Conservation (phyloP, 176 grass and related monocot genomes). For the Triticum urartu region DNA sequence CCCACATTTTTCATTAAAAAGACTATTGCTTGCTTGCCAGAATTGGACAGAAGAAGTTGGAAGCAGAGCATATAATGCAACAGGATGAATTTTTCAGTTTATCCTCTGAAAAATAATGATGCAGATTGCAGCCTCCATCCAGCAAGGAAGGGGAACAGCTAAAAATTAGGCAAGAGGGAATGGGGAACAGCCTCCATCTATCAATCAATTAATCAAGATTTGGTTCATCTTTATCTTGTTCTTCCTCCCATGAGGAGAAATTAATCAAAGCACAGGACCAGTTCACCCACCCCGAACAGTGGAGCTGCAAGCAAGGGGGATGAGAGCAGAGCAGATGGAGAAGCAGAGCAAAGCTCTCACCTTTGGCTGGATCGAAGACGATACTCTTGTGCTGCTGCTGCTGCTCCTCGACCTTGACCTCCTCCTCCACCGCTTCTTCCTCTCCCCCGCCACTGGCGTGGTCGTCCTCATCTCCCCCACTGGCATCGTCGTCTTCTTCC, state of each 20-base stretch:
- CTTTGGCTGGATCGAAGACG: slow-evolving; percentile 49
- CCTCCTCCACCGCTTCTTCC: neutral
- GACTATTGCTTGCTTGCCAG: neutral
- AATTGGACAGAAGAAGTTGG: neutral
- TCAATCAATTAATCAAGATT: too few relatives aligned
- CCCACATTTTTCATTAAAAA: neutral
- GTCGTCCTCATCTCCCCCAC: neutral
- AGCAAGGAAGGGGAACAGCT: neutral
- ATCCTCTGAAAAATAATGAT: too few relatives aligned
- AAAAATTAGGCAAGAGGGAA: neutral
- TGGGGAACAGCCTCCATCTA: neutral
- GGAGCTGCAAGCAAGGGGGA: neutral
- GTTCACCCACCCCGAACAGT: neutral
- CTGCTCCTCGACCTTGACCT: neutral
- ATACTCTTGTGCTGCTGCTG: slow-evolving; percentile 28
- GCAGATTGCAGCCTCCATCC: too few relatives aligned
- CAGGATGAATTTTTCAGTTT: neutral
- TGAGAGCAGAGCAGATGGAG: neutral
- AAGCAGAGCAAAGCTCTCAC: slow-evolving; percentile 11
- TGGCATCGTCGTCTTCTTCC: neutral
- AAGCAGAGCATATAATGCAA: neutral
- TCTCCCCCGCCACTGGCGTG: neutral
- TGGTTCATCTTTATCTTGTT: neutral
- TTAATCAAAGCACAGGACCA: neutral
- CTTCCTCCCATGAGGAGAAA: too few relatives aligned